Base-by-base conservation (phyloP, 371 early-diverging fungal species). In the Encephalitozoon hellem region DNA sequence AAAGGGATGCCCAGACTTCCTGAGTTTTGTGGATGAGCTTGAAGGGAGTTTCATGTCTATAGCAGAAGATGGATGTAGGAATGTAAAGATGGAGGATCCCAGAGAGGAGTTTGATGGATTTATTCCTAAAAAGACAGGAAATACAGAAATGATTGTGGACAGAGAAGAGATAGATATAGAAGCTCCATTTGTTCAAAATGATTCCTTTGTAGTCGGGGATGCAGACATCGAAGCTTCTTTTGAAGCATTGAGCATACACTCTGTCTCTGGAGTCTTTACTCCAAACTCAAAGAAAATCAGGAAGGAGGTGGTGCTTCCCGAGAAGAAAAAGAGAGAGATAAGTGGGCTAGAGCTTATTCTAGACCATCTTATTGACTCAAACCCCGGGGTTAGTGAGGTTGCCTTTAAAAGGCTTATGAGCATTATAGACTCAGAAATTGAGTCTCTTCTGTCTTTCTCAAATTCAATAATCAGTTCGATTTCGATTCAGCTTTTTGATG, bases 381-480 rank as follows among this genome's bases (percentile, higher is more conserved):
- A 81, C 54, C 65, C 43, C 5, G 41, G 41, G 1, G 67, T 38
- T 26, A 72, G 64, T 21, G 45, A 52, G 18, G 51, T 67, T 26
- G 81, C 67, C 11, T 73, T 74, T 42, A 70, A 49, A 41, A 71
- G 52, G 9, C 45, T 77, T 11, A 66, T 26, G 4, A 67, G 18
- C 26, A 67, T 77, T 5, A 73, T 75, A 34, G 53, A 59, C 15
- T 23, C 28, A 4, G 52, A 69, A 15, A 25, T 71, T 18, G 26
- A 23, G 23, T n/a, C 38, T 8, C 9, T 77, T 11, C 18, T 77
- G n/a, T 67, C 67, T 9, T 69, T 52, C 47, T 41, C 67, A 43
- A 80, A 80, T 66, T 74, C 74, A 15, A 68, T 80, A n/a, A 32
- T 80, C 0, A 67, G 51, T 47, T 68, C 69, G 15, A 73, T 77